Evolutionary conservation across 2,329 filamentous ascomycete genomes (phyloP), one percentile per base, ranked within the genome.

Genomic region (Talaromyces sp.): DNA sequence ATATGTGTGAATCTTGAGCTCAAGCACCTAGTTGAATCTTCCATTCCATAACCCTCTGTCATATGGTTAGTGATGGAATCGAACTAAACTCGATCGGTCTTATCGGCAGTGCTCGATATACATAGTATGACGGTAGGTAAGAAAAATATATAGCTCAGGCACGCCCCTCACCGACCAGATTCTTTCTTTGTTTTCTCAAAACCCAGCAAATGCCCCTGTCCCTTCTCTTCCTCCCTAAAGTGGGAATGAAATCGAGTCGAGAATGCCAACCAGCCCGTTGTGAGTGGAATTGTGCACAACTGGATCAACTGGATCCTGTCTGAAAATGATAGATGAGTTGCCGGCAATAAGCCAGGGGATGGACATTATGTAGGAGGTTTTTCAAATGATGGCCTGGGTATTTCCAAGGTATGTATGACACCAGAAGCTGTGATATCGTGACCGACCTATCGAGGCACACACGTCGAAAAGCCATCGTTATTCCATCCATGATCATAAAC

Each of bases 121-220:
- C 13, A 25, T 11, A 48, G 19, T 33, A 35, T 28, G 25, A 28
- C 25, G 25, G 25, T 28, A 28, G 25, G 45, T n/a, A n/a, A 35
- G 8, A 45, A 54, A 36, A 22, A 43, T 43, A 43, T 43, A 45
- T 46, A 55, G 40, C 40, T 55, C 53, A 46, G 31, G 39, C 28
- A 19, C 40, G 40, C 40, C 40, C 53, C 31, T 55, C 53, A 55
- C 35, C 40, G 19, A 45, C 10, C 53, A 37, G 11, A 13, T 7
- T 37, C 35, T 46, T 28, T 15, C 19, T 37, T 25, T 10, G 7
- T 37, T 35, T 17, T 19, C 37, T 10, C 17, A 15, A 6, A n/a
- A 25, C 37, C 53, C 36, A 9, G 17, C 13, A 19, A 35, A 25
- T 37, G 5, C 10, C 28, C 10, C n/a, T 48, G 28, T 15, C 45